Percentiles rank a stretch among this genome's conserved stretches.
Conservation (phyloP, 805 yeast species). For the Wickerhamomyces chaumierensis region DNA sequence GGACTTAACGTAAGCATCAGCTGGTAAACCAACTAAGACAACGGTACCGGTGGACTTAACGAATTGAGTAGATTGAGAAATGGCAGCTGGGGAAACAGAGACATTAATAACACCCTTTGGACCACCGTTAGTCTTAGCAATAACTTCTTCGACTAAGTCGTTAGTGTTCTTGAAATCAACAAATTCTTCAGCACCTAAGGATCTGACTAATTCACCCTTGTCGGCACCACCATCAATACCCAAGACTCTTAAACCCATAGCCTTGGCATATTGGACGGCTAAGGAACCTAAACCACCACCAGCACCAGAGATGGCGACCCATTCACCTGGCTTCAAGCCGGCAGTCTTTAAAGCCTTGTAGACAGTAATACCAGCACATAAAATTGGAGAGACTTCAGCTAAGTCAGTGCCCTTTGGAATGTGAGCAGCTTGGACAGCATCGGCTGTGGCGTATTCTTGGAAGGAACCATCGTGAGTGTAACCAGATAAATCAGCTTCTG, state of each 20-base stretch:
- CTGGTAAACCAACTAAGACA: constrained; percentile 67
- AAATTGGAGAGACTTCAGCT: constrained; percentile 67
- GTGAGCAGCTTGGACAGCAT: constrained; percentile 68
- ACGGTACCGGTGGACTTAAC: constrained; percentile 58
- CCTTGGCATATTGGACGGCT: constrained; percentile 10
- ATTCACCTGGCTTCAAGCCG: constrained; percentile 22
- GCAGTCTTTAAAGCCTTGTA: constrained; percentile 84
- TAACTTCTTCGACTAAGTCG: constrained; percentile 42
- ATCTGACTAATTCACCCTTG: constrained; percentile 14
- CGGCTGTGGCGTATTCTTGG: constrained; percentile 59
- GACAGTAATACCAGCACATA: constrained; percentile 87
- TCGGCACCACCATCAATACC: constrained; percentile 10
- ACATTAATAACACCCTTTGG: constrained; percentile 63
- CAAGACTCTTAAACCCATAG: constrained; percentile 10
- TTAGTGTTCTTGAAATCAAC: constrained; percentile 44
- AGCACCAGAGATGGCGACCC: constrained; percentile 23
- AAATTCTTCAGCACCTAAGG: constrained; percentile 51
- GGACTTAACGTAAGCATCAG: constrained; percentile 57
- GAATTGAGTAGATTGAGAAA: constrained; percentile 45
- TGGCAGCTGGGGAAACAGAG: constrained; percentile 59
- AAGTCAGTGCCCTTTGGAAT: constrained; percentile 65
- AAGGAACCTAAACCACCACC: constrained; percentile 10
- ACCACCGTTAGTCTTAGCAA: constrained; percentile 53
- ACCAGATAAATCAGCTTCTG: constrained; percentile 54
- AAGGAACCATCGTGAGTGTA: constrained; percentile 27